Evolutionary conservation across 768 basidiomycete species (phyloP), one percentile per base, ranked within the genome.

Genomic region (Strobilomyces echinocephalus): DNA sequence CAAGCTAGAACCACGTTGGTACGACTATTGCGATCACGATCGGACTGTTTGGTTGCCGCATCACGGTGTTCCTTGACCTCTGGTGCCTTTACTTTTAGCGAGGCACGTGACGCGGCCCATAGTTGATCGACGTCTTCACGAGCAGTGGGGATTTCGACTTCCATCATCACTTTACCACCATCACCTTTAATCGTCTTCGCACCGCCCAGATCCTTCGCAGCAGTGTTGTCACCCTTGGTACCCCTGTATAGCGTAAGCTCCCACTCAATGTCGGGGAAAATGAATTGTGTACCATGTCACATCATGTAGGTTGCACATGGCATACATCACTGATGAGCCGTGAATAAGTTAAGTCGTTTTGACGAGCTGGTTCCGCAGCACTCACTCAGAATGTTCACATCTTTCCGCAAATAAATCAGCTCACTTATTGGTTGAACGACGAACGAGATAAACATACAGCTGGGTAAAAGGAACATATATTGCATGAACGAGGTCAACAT

Each of bases 401-500:
- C 81, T 83, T 57, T 18, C 46, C 39, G 47, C 12, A 18, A 15
- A 11, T 3, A 28, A 16, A 41, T 63, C 38, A 69, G 54, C 50
- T 63, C 35, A 69, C 52, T 51, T 50, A 26, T 45, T 18, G 35
- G 18, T 15, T 7, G 10, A 6, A 34, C 28, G 16, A 45, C 8
- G 15, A 24, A 44, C 6, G 54, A 49, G 18, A 40, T 16, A 36
- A 20, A 74, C 81, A 72, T 56, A 83, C 82, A 84, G 57, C 79
- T 79, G 50, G 92, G 92, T 36, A 93, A 77, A 60, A 94, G 79
- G 78, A 97, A 89, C 78, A 97, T 79, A 72, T 95, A 98, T 69
- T 95, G 89, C 44, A 84, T 64, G 77, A 95, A 93, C 52, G 85
- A 91, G 12, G 95, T 95, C 71, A 97, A 80, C 83, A 97, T 88